These are phyloP conservation scores for Camellia granthamiana DNA, from an alignment of 148 eudicot species.

Conservation along the genomic window DNA sequence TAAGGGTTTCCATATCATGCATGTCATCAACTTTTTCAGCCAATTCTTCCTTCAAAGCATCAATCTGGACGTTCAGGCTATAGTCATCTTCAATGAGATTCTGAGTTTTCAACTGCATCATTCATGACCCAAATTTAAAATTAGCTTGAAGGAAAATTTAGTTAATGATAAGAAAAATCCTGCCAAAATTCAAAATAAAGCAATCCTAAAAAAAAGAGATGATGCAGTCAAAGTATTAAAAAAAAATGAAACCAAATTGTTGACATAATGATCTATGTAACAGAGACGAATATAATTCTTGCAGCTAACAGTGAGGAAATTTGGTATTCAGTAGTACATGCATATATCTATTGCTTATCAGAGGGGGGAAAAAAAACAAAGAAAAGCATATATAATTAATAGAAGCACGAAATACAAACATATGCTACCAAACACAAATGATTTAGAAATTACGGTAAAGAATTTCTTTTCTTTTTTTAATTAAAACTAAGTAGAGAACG, in stretches of 20 bases:
- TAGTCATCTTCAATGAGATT: slow-evolving; percentile 16
- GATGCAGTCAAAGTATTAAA: background rate
- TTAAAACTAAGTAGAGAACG: background rate
- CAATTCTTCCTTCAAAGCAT: slow-evolving; percentile 28
- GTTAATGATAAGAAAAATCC: background rate
- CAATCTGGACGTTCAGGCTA: slow-evolving; percentile 22
- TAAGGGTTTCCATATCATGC: slow-evolving; percentile 33
- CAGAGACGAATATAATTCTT: background rate
- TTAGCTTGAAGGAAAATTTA: slow-evolving; percentile 5
- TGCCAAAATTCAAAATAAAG: background rate
- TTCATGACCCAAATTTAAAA: background rate
- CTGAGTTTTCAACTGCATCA: slow-evolving; percentile 28
- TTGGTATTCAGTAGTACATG: background rate
- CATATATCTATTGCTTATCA: background rate
- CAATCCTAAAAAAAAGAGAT: background rate
- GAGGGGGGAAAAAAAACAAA: no score
- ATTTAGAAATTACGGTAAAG: background rate
- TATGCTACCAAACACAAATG: background rate
- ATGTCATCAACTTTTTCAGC: slow-evolving; percentile 33
- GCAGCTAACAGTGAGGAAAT: background rate
- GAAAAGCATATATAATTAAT: background rate
- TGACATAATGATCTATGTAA: background rate
- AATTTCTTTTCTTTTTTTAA: background rate
- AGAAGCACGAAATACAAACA: background rate
- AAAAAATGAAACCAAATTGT: background rate